phyloP scores from a whole-genome alignment of 2,329 filamentous ascomycete species.

The Bertia moriformis region DNA sequence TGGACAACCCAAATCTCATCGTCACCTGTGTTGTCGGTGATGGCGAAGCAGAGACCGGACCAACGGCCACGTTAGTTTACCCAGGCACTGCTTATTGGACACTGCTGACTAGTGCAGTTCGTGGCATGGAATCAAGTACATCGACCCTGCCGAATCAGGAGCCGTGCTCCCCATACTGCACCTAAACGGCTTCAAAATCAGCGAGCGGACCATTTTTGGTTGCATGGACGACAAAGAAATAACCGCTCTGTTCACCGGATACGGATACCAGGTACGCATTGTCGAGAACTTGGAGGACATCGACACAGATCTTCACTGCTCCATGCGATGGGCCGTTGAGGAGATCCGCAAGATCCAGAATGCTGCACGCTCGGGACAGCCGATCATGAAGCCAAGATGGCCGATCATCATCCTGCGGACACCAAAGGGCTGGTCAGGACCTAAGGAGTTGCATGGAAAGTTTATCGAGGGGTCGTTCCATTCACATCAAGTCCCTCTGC shows the following conservation, averaged over 20 bases:
- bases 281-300: slow-evolving; percentile 47
- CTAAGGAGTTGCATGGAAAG: slow-evolving; percentile 44
- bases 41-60: slow-evolving; percentile 50
- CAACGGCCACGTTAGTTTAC: slow-evolving; percentile 39
- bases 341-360: slow-evolving; percentile 51
- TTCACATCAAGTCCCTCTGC: slow-evolving; percentile 50
- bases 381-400: slow-evolving; percentile 51
- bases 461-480: slow-evolving; percentile 52
- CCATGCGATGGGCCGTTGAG: slow-evolving; percentile 42
- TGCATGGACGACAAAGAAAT: slow-evolving; percentile 58
- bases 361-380: slow-evolving; percentile 40
- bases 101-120: slow-evolving; percentile 22
- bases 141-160: slow-evolving; percentile 51
- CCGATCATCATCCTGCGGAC: slow-evolving; percentile 50
- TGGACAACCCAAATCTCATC: slow-evolving; percentile 53
- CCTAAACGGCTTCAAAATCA: slow-evolving; percentile 58
- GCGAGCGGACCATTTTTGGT: slow-evolving; percentile 52
- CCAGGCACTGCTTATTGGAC: not conserved
- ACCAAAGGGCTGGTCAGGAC: slow-evolving; percentile 53
- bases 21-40: slow-evolving; percentile 48
- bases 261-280: slow-evolving; percentile 48
- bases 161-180: slow-evolving; percentile 55
- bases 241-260: slow-evolving; percentile 42
- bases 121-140: slow-evolving; percentile 55
- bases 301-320: slow-evolving; percentile 39